Evolutionary conservation across 2,329 filamentous ascomycete genomes (phyloP).

Genomic region (Phialophora macrospora): DNA sequence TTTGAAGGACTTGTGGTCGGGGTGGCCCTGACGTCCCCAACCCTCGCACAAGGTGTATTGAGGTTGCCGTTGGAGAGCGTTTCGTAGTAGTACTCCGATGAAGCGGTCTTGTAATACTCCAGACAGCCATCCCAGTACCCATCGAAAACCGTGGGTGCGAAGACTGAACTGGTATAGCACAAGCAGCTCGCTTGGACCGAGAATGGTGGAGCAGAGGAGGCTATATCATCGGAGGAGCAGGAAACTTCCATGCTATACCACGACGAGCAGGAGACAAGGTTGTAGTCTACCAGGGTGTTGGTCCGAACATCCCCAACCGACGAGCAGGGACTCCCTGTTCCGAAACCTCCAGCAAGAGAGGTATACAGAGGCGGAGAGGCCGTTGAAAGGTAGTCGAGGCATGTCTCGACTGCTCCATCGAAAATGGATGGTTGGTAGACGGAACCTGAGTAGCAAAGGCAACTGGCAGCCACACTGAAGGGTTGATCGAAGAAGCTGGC

Average conservation of each 20-base stretch:
- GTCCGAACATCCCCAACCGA: conserved; percentile 10
- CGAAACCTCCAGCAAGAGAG: conserved; percentile 3
- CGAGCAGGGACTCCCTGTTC: conserved; percentile 10
- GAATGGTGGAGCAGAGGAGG: not conserved
- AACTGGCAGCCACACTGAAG: conserved; percentile 6
- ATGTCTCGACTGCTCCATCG: conserved; percentile 6
- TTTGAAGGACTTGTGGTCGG: too few relatives aligned
- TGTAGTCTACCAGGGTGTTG: conserved; percentile 6
- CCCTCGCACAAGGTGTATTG: too few relatives aligned
- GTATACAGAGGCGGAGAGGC: conserved; percentile 10
- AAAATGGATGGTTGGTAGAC: conserved; percentile 8
- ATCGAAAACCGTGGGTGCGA: too few relatives aligned
- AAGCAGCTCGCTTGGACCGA: too few relatives aligned
- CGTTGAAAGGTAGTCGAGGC: conserved; percentile 7
- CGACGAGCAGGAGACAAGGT: conserved; percentile 10
- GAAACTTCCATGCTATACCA: conserved; percentile 14
- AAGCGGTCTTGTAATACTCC: too few relatives aligned
- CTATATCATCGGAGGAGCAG: conserved; percentile 7
- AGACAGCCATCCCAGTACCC: too few relatives aligned
- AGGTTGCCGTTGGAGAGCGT: too few relatives aligned
- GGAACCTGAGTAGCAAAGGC: conserved; percentile 9
- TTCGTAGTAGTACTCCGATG: too few relatives aligned
- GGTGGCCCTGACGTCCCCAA: too few relatives aligned
- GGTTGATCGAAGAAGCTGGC: conserved; percentile 2
- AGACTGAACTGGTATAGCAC: too few relatives aligned